A percentile compares a stretch with the other conserved stretches of the same genome.
These are phyloP conservation scores for Neocatenulostroma microsporum DNA, from an alignment of 2,329 filamentous ascomycete species.

Conservation along the genomic window DNA sequence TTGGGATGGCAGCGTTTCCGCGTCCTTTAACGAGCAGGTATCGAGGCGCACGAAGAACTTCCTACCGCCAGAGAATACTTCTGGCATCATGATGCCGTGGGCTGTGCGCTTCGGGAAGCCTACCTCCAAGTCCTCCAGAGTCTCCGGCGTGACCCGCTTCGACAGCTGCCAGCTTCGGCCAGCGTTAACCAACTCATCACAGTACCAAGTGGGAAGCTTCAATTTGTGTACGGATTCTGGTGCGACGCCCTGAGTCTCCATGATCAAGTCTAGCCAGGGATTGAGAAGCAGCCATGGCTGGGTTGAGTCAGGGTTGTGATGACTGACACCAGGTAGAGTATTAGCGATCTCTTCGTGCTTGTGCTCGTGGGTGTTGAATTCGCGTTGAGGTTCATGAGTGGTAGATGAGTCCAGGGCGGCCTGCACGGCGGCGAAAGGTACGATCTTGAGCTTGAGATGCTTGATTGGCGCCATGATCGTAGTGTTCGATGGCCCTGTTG, in stretches of 20 bases:
- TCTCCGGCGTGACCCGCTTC: background rate
- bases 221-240: background rate
- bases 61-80: background rate
- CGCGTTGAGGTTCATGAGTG: background rate
- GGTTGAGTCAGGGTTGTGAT: background rate
- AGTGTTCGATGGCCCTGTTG: too few relatives aligned
- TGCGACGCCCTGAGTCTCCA: background rate
- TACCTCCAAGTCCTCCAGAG: background rate
- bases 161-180: background rate
- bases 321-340: background rate
- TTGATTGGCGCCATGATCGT: too few relatives aligned
- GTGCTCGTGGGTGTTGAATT: slow-evolving; percentile 1
- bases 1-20: background rate
- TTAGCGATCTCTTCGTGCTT: background rate
- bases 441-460: background rate
- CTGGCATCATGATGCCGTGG: background rate
- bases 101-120: background rate
- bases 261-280: slow-evolving; percentile 1
- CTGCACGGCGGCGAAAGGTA: background rate
- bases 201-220: background rate
- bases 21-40: slow-evolving; percentile 2
- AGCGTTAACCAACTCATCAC: background rate
- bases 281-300: slow-evolving; percentile 1
- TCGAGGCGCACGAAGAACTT: background rate
- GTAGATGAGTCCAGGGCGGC: background rate